Evolutionary conservation across 305 asterid species (phyloP), one percentile per base, ranked within the genome.

Genomic region (Fraxinus sp.): DNA sequence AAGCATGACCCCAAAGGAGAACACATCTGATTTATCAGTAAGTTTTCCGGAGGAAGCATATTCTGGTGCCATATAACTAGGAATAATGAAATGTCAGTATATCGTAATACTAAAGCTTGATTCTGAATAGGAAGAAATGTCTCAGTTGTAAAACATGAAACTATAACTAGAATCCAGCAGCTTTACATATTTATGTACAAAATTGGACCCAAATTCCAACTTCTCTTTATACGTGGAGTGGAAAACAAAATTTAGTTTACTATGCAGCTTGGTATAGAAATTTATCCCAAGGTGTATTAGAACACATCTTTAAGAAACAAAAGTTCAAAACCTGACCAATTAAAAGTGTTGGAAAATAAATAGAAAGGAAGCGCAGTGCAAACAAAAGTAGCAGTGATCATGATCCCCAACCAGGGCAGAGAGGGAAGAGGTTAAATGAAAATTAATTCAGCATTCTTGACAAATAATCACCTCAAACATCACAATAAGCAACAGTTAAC

Each of bases 1-100:
- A 83, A 93, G 93, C 95, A 93, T 90, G n/a, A 93, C 93, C 8
- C 97, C 97, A 24, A 86, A 93, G 32, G 97, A 93, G 88, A 91
- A 93, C 10, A 93, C 97, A 77, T 93, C 97, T 0, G 97, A 93
- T 87, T 88, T 93, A 0, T 93, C 97, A 0, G 93, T 88, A 62
- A 93, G 97, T 78, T 93, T 93, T 36, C 97, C 97, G 0, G 95
- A 91, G 68, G 97, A 83, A 46, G 97, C 97, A 81, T 93, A 93
- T 37, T 93, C 97, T 32, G 97, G 97, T 39, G 97, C 97, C 81
- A 93, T 79, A 84, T 93, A 93, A 88, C 97, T 91, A 30, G 71
- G 33, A 30, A 71, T 28, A 16, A 71, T 16, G 39, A 32, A 71
- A 71, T 71, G 10, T 71, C 7, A 71, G 24, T 30, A 1, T 64